Conservation (phyloP, 768 basidiomycete genomes). For the Suillus weaverae region DNA sequence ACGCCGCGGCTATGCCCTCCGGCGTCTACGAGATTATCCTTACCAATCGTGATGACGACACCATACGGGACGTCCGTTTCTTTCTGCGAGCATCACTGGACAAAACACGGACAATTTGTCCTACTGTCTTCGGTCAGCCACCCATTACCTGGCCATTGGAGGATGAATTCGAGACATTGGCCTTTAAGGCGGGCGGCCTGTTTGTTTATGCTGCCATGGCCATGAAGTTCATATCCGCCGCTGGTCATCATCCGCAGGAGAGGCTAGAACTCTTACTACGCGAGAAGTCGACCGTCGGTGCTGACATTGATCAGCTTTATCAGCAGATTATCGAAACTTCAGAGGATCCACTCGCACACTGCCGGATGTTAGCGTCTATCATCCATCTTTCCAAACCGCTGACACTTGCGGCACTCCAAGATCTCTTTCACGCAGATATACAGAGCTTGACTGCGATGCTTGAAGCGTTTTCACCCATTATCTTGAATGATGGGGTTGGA, state of each 20-base stretch:
- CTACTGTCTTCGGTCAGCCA: neutral
- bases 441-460: neutral
- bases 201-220: conserved; percentile 16
- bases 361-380: neutral
- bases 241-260: neutral
- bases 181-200: conserved; percentile 10
- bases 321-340: neutral
- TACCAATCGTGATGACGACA: conserved; percentile 10
- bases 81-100: conserved; percentile 16
- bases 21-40: neutral
- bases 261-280: neutral
- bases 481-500: neutral
- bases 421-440: neutral
- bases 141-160: conserved; percentile 17
- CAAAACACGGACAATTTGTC: conserved; percentile 9
- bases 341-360: neutral
- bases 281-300: neutral
- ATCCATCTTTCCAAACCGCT: neutral
- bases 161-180: conserved; percentile 16
- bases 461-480: neutral
- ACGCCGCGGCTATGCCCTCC: conserved; percentile 4
- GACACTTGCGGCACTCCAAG: neutral
- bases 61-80: conserved; percentile 14
- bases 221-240: neutral
- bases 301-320: neutral